Percentiles rank a stretch among this genome's conserved stretches.
phyloP scores from a whole-genome alignment of 331 rosid genomes.

The Phaseolus coccineus region DNA sequence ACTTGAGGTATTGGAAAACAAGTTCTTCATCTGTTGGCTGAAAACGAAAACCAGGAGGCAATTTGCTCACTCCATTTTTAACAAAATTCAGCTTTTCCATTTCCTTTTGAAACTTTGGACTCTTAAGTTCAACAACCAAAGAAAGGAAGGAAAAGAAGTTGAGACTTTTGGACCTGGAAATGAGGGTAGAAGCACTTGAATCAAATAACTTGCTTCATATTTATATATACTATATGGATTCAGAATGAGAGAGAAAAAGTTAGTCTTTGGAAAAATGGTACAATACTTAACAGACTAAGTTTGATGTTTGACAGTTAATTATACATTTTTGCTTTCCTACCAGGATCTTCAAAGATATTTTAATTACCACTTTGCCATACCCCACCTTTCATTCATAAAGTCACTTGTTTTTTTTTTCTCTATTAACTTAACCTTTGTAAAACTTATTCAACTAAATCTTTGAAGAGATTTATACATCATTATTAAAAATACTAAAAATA shows the following conservation, averaged over 20 bases:
- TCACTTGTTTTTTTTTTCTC: not conserved
- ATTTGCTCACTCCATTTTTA: slow-evolving; percentile 68
- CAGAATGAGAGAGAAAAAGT: slow-evolving; percentile 27
- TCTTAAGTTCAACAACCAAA: slow-evolving; percentile 33
- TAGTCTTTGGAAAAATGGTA: slow-evolving; percentile 39
- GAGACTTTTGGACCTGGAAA: not conserved
- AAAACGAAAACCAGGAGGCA: slow-evolving; percentile 97
- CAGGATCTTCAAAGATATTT: slow-evolving; percentile 32
- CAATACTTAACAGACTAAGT: slow-evolving; percentile 43
- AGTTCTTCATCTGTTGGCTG: slow-evolving; percentile 96
- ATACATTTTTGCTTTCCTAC: slow-evolving; percentile 23
- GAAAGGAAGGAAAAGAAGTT: not conserved
- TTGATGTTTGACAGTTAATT: slow-evolving; percentile 45
- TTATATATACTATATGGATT: slow-evolving; percentile 38
- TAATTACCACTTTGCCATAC: slow-evolving; percentile 35
- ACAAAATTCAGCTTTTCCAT: slow-evolving; percentile 72
- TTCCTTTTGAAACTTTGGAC: not conserved
- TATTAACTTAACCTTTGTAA: not conserved
- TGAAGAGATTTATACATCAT: too few relatives aligned
- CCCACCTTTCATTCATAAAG: slow-evolving; percentile 33
- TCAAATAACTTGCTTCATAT: slow-evolving; percentile 38
- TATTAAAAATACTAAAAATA: too few relatives aligned
- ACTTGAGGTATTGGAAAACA: slow-evolving; percentile 78
- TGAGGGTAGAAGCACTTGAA: slow-evolving; percentile 20
- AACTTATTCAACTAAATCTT: too few relatives aligned